Evolutionary conservation across 176 grass and related monocot genomes (phyloP).

Genomic region (Ensete glaucum): DNA sequence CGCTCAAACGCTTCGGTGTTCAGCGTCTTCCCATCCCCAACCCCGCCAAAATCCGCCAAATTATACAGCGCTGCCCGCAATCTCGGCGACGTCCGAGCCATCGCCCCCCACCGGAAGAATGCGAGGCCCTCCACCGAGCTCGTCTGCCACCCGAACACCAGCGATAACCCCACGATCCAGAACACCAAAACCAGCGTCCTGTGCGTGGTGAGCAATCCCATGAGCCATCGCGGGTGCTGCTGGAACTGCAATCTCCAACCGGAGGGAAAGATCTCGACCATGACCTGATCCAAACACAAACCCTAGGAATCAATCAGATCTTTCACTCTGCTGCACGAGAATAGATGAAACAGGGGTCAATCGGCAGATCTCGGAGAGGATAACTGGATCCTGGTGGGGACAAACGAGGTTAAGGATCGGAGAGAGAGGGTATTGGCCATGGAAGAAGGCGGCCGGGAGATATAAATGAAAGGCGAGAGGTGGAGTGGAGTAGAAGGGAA

Average conservation of each 20-base stretch:
- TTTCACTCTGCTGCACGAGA: background rate
- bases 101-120: background rate
- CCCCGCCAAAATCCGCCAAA: constrained; percentile 62
- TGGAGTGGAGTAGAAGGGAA: constrained; percentile 3
- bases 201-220: background rate
- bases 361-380: background rate
- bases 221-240: background rate
- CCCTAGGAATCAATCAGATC: background rate
- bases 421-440: background rate
- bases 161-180: background rate
- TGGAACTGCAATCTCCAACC: background rate
- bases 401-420: background rate
- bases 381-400: background rate
- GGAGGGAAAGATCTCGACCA: background rate
- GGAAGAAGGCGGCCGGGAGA: background rate
- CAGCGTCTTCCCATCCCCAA: constrained; percentile 57
- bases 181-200: constrained; percentile 3
- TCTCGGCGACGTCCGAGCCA: background rate
- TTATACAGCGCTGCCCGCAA: constrained; percentile 34
- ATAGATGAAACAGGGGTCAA: background rate
- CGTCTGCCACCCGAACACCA: constrained; percentile 1
- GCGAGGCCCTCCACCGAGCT: background rate
- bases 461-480: background rate
- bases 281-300: background rate
- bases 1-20: constrained; percentile 52